Evolutionary conservation across 2,329 filamentous ascomycete species (phyloP).

Genomic region (Ascochyta lentis): DNA sequence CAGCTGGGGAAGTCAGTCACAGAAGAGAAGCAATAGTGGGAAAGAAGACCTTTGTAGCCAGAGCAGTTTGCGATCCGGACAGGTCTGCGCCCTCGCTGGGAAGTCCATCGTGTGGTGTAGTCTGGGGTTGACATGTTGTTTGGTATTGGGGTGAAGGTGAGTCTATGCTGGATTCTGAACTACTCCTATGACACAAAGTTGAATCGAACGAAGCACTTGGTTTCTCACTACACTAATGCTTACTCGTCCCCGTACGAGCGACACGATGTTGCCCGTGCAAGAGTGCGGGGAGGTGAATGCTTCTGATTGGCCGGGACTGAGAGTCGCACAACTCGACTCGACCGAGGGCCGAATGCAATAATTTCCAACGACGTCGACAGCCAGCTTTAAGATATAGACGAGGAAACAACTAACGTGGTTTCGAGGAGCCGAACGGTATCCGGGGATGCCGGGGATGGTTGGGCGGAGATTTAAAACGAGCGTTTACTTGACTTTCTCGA

Average conservation of each 20-base stretch:
- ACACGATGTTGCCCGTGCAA: not conserved
- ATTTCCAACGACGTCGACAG: constrained; percentile 3
- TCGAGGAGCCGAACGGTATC: not conserved
- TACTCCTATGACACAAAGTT: no score
- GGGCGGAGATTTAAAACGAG: not conserved
- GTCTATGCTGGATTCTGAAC: no score
- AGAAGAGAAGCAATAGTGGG: not conserved
- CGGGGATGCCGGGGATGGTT: not conserved
- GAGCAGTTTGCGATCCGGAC: constrained; percentile 51
- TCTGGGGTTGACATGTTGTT: constrained; percentile 21
- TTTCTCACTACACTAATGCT: not conserved
- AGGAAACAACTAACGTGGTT: not conserved
- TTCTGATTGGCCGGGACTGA: constrained; percentile 22
- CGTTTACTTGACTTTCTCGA: not conserved
- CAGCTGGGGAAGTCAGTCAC: constrained; percentile 29
- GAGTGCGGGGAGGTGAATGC: constrained; percentile 19
- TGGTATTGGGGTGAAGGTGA: not conserved
- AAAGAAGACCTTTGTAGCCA: constrained; percentile 38
- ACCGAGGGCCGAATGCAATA: constrained; percentile 23
- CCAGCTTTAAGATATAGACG: not conserved
- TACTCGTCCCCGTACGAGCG: not conserved
- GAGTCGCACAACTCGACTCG: constrained; percentile 32
- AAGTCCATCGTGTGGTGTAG: constrained; percentile 36
- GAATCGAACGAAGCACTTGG: no score
- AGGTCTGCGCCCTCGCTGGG: constrained; percentile 37